phyloP scores from a whole-genome alignment of 1,139 yeast genomes.

The Taphrina confusa region DNA sequence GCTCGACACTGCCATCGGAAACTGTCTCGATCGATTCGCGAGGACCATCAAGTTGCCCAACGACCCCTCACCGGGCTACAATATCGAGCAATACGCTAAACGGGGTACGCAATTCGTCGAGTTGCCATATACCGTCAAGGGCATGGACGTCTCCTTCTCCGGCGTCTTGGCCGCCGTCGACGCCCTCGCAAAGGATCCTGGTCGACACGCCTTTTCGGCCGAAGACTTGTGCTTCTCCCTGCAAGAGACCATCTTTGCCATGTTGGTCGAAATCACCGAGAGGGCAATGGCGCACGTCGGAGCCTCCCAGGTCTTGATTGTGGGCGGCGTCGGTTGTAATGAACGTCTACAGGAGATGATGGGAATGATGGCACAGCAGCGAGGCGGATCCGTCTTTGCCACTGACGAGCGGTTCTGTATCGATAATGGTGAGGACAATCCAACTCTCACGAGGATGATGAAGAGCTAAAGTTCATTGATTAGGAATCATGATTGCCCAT shows the following conservation, averaged over 20 bases:
- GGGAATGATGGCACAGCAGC: conserved; percentile 85
- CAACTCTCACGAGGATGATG: no score
- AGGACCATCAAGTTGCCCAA: conserved; percentile 83
- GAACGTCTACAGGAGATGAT: conserved; percentile 91
- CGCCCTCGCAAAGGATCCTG: conserved; percentile 65
- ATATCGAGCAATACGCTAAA: conserved; percentile 91
- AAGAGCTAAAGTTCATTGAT: no score
- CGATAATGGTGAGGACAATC: conserved; percentile 25
- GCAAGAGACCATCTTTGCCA: conserved; percentile 88
- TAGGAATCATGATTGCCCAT: conserved; percentile 93
- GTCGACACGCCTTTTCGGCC: conserved; percentile 57
- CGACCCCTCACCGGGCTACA: conserved; percentile 96
- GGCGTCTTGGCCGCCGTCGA: conserved; percentile 89
- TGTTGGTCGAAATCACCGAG: conserved; percentile 97
- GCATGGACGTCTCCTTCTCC: conserved; percentile 97
- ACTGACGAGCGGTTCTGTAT: conserved; percentile 72
- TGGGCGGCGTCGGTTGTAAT: conserved; percentile 97
- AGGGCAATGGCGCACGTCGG: conserved; percentile 98
- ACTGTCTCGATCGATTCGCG: conserved; percentile 94
- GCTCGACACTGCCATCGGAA: conserved; percentile 93
- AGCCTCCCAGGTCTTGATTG: conserved; percentile 83
- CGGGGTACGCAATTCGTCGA: conserved; percentile 67
- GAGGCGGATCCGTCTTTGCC: conserved; percentile 85
- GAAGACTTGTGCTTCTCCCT: conserved; percentile 91
- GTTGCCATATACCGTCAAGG: conserved; percentile 93